Evolutionary conservation across 768 basidiomycete species (phyloP), one percentile per base, ranked within the genome.

Genomic region (Russula compacta): DNA sequence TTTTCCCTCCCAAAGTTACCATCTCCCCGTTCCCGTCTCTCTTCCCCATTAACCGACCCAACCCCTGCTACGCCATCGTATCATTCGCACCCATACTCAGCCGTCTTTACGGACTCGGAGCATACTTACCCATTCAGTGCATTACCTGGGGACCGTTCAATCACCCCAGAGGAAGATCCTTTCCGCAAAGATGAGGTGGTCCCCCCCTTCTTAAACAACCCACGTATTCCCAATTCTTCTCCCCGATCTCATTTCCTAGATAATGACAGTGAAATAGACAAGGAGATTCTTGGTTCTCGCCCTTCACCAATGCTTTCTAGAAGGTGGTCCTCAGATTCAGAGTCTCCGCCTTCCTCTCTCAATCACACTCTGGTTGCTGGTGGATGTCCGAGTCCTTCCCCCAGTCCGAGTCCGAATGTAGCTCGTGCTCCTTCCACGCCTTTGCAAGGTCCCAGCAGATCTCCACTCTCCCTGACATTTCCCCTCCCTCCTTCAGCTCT

Each of bases 101-200:
- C 51, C 5, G 19, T 32, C 35, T 38, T 51, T n/a, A 21, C 53
- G 15, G 61, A 36, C 29, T 48, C 10, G 33, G 48, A 15, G 1
- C 42, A 19, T 47, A 12, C 62, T 21, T 44, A 51, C 19, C 44
- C 24, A 7, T 53, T 38, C 32, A n/a, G 21, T 14, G 35, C 33
- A 51, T 40, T 39, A 35, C 12, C 11, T 4, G 47, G 52, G 17
- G 62, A 51, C 15, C 62, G 64, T 50, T 58, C 54, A 3, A 59
- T 64, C 14, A 64, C 64, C 4, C 62, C 64, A 33, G 64, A 66
- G 19, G 49, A 64, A 17, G 64, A 66, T 48, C 64, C 64, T 15
- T 66, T 66, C 54, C 64, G 64, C 40, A 66, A 64, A 21, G 64
- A 59, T 40, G 64, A 58, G 17, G 17, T 57, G 3, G 17, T 14